Percentiles rank a stretch among this genome's conserved stretches.
These are phyloP conservation scores for Beauveria scarabaeidicola DNA, from an alignment of 2,329 filamentous ascomycete species.

Conservation along the genomic window DNA sequence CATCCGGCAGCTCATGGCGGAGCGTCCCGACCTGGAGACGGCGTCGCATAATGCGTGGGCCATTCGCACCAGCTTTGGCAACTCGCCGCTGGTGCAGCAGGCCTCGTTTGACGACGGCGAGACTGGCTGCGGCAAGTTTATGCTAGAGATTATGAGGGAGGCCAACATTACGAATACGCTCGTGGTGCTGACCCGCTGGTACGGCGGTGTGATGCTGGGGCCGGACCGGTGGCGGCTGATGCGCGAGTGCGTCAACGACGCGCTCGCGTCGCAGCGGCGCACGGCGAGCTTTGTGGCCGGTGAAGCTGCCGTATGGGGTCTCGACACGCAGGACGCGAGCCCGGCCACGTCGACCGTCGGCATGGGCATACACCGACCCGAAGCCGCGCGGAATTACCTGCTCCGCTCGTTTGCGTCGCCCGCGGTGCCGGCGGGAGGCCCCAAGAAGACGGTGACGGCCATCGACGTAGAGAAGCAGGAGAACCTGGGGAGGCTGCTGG, in stretches of 20 bases:
- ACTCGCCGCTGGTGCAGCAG: constrained; percentile 35
- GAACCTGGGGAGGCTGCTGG: constrained; percentile 62
- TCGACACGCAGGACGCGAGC: constrained; percentile 46
- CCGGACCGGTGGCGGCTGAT: constrained; percentile 56
- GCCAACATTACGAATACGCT: constrained; percentile 41
- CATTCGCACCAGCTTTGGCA: constrained; percentile 26
- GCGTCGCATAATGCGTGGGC: constrained; percentile 54
- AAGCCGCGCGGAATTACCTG: constrained; percentile 54
- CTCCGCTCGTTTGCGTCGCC: constrained; percentile 50
- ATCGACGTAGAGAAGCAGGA: constrained; percentile 54
- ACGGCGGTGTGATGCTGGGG: constrained; percentile 52
- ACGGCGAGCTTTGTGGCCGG: constrained; percentile 25
- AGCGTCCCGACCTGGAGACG: constrained; percentile 40
- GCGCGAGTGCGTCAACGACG: constrained; percentile 46
- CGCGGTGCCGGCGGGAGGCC: constrained; percentile 21
- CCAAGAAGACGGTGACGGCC: constrained; percentile 43
- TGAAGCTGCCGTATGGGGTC: constrained; percentile 53
- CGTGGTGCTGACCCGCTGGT: constrained; percentile 55
- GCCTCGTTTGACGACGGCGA: constrained; percentile 55
- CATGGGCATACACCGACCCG: constrained; percentile 67
- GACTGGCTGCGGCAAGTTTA: constrained; percentile 46
- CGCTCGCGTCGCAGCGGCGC: constrained; percentile 39
- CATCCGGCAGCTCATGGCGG: constrained; percentile 39
- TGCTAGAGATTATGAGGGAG: constrained; percentile 46
- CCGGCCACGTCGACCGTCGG: constrained; percentile 33